A percentile compares a stretch with the other conserved stretches of the same genome.
These are phyloP conservation scores for Saturnispora hagleri DNA, from an alignment of 805 yeast species.

Conservation along the genomic window DNA sequence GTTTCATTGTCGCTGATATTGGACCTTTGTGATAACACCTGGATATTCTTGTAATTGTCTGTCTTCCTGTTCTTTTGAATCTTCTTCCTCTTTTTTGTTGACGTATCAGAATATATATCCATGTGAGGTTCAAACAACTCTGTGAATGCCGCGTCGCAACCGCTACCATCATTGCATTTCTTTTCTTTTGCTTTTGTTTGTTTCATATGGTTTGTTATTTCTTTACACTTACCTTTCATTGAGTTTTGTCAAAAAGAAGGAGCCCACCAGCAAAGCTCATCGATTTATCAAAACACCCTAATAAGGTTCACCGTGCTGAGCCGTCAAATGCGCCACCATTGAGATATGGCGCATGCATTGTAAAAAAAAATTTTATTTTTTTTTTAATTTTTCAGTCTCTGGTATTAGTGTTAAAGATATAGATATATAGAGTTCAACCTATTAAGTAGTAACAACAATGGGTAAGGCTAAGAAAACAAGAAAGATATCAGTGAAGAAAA, in stretches of 20 bases:
- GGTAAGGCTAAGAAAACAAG: conserved; percentile 96
- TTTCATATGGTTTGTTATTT: background rate
- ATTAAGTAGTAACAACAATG: conserved; percentile 35
- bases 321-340: background rate
- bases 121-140: background rate
- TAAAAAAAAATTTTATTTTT: background rate
- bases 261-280: background rate
- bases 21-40: background rate
- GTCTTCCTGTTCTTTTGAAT: no score
- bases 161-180: background rate
- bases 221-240: no score
- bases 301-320: background rate
- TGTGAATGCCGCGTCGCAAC: background rate
- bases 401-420: background rate
- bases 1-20: background rate
- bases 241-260: background rate
- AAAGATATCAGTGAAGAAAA: conserved; percentile 92
- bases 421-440: background rate
- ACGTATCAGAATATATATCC: background rate
- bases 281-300: background rate
- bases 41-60: background rate
- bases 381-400: background rate
- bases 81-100: background rate
- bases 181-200: background rate
- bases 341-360: background rate